A percentile compares a stretch with the other conserved stretches of the same genome.
Evolutionary conservation across 352 stramenopile species (phyloP).

Genomic region (Sclerospora graminicola): DNA sequence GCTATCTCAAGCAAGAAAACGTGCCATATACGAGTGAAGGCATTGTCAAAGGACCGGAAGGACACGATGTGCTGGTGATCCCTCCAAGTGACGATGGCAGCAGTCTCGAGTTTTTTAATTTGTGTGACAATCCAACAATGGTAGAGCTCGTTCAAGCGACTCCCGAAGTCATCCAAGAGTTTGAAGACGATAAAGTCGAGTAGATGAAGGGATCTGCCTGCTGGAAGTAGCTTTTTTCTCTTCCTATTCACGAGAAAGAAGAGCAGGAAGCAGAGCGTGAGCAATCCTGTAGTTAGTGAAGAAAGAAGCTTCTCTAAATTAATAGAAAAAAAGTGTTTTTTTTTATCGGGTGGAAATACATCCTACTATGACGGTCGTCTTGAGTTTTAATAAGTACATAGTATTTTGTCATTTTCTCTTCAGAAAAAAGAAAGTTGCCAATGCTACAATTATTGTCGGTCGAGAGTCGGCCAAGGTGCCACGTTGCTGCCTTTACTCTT

Average conservation of each 20-base stretch:
- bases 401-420: conserved; percentile 8
- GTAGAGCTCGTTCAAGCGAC: conserved; percentile 80
- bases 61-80: conserved; percentile 59
- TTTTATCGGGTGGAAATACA: too few relatives aligned
- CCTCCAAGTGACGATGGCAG: conserved; percentile 49
- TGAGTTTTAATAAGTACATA: too few relatives aligned
- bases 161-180: conserved; percentile 67
- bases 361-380: too few relatives aligned
- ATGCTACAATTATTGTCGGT: conserved; percentile 6
- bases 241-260: neutral
- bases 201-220: conserved; percentile 3
- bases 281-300: too few relatives aligned
- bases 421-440: neutral
- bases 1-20: conserved; percentile 54
- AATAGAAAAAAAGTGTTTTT: too few relatives aligned
- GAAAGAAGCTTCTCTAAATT: too few relatives aligned
- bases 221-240: too few relatives aligned
- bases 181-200: conserved; percentile 36
- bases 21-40: conserved; percentile 47
- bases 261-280: too few relatives aligned
- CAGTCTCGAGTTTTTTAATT: conserved; percentile 72
- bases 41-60: conserved; percentile 47
- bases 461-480: conserved; percentile 5
- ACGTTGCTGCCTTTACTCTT: conserved; percentile 14
- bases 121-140: conserved; percentile 68